phyloP scores from a whole-genome alignment of 495 filamentous ascomycete species.

The Lichenothelia convexa region DNA sequence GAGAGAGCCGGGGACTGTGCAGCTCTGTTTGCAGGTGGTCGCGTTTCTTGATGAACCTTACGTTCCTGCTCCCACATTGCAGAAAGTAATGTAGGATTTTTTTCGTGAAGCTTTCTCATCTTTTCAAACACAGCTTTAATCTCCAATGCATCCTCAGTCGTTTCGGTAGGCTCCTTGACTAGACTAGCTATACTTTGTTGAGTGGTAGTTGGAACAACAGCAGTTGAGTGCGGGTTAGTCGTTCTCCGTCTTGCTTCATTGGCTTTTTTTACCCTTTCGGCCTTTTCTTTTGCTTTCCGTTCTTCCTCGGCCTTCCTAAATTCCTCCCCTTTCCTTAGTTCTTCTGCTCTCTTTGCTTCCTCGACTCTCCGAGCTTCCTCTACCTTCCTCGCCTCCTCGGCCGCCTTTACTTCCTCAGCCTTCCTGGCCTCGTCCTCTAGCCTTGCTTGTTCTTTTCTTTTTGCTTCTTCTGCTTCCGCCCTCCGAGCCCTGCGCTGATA shows the following conservation, averaged over 20 bases:
- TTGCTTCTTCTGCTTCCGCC: conserved; percentile 5
- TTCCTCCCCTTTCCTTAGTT: conserved; percentile 1
- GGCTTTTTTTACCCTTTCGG: conserved; percentile 2
- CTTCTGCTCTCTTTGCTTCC: conserved; percentile 4
- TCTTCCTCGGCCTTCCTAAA: conserved; percentile 2
- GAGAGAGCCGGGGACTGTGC: background rate
- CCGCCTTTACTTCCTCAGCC: conserved; percentile 6
- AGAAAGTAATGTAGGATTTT: conserved; percentile 20
- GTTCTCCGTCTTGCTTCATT: background rate
- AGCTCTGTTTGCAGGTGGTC: background rate
- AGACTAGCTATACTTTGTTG: no score
- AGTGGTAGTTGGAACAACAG: no score
- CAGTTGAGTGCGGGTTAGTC: no score
- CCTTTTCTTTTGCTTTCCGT: conserved; percentile 4
- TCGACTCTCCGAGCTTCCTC: conserved; percentile 10
- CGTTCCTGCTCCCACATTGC: conserved; percentile 24
- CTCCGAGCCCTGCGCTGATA: conserved; percentile 15
- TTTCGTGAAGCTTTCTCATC: conserved; percentile 22
- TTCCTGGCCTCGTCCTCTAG: conserved; percentile 2
- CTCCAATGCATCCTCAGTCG: no score
- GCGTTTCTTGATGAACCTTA: conserved; percentile 4
- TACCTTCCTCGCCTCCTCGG: conserved; percentile 10
- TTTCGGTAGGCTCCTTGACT: no score
- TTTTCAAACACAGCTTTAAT: conserved; percentile 23
- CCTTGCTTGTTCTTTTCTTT: no score